These are phyloP conservation scores for Bonia amplexicaulis DNA, from an alignment of 176 grass and related monocot genomes.

Conservation along the genomic window DNA sequence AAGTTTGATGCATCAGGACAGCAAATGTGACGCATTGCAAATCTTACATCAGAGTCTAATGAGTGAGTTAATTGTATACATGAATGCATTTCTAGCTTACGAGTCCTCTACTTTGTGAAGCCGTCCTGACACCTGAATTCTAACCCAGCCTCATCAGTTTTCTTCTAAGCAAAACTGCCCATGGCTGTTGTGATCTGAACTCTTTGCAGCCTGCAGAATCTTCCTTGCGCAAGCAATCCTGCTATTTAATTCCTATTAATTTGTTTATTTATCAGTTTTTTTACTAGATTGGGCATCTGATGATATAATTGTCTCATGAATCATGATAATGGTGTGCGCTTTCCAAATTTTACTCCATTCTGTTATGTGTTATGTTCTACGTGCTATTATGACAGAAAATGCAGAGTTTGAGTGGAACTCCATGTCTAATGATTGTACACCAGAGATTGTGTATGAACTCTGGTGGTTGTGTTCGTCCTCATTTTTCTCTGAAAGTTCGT, in stretches of 20 bases:
- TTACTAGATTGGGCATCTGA: not conserved
- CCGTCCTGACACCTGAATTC: not conserved
- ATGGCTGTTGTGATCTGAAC: not conserved
- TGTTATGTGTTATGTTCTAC: not conserved
- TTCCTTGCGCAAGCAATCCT: not conserved
- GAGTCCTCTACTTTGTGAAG: not conserved
- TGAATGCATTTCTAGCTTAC: not conserved
- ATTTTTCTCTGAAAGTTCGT: not conserved
- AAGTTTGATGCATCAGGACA: not conserved
- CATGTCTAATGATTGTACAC: not conserved
- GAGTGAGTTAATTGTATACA: not conserved
- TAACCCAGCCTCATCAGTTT: not conserved
- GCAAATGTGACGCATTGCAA: not conserved
- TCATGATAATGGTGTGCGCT: not conserved
- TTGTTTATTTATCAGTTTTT: not conserved
- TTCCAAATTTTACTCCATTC: not conserved
- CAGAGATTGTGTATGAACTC: not conserved
- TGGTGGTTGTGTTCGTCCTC: not conserved
- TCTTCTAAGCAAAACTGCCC: not conserved
- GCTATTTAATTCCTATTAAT: not conserved
- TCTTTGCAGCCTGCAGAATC: not conserved
- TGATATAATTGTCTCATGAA: not conserved
- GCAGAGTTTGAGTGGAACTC: not conserved
- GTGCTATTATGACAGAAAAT: not conserved
- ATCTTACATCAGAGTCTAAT: not conserved